phyloP scores from a whole-genome alignment of 2,329 filamentous ascomycete genomes.

The Ascocoryne sarcoides region DNA sequence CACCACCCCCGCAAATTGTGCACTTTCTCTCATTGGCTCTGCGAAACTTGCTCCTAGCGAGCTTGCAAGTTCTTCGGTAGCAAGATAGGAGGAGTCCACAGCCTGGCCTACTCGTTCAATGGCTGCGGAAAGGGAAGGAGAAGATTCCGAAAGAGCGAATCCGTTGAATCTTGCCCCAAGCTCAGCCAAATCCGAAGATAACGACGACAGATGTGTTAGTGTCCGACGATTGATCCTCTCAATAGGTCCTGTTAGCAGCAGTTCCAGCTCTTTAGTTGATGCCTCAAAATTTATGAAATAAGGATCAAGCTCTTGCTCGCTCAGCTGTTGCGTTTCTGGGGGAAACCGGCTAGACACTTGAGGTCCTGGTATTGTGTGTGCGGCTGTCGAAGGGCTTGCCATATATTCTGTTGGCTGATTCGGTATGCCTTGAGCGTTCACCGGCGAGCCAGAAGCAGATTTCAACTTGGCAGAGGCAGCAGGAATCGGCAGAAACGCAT shows the following conservation, averaged over 20 bases:
- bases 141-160: slow-evolving; percentile 90
- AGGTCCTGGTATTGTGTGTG: slow-evolving; percentile 45
- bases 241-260: slow-evolving; percentile 82
- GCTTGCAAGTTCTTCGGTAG: slow-evolving; percentile 81
- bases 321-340: slow-evolving; percentile 63
- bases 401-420: slow-evolving; percentile 43
- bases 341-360: slow-evolving; percentile 76
- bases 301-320: slow-evolving; percentile 85
- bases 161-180: slow-evolving; percentile 94
- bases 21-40: slow-evolving; percentile 95
- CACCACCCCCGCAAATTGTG: slow-evolving; percentile 93
- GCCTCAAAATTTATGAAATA: slow-evolving; percentile 93
- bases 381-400: slow-evolving; percentile 42
- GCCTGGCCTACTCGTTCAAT: slow-evolving; percentile 94
- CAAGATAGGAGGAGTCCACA: slow-evolving; percentile 91
- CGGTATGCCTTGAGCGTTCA: slow-evolving; percentile 41
- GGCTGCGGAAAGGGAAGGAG: slow-evolving; percentile 76
- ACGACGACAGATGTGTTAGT: slow-evolving; percentile 71
- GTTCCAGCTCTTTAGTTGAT: slow-evolving; percentile 84
- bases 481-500: slow-evolving; percentile 81
- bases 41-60: slow-evolving; percentile 90
- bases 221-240: slow-evolving; percentile 93
- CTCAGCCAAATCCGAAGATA: slow-evolving; percentile 84
- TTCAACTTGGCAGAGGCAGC: slow-evolving; percentile 79
- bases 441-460: slow-evolving; percentile 32